phyloP scores from a whole-genome alignment of 352 stramenopile genomes.

The Phytophthora meadii region DNA sequence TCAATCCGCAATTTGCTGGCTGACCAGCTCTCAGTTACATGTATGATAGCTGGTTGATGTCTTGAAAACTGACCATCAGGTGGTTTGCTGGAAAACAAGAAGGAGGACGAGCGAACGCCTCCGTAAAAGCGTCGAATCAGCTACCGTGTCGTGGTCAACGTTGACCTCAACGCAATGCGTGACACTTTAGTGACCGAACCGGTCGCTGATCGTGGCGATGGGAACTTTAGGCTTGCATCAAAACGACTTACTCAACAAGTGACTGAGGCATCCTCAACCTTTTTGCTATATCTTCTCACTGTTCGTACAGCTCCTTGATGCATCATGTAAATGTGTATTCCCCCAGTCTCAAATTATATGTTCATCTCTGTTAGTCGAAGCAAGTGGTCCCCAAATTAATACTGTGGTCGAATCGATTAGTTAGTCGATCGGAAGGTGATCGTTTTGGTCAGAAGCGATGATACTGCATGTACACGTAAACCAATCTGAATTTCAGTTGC shows the following conservation, averaged over 20 bases:
- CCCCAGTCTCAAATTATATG: too few relatives aligned
- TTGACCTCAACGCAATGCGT: not conserved
- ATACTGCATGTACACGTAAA: too few relatives aligned
- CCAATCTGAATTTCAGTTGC: too few relatives aligned
- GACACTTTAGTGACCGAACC: not conserved
- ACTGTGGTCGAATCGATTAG: too few relatives aligned
- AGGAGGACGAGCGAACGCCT: constrained; percentile 4
- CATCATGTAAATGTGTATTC: too few relatives aligned
- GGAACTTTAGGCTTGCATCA: not conserved
- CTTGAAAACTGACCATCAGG: constrained; percentile 6
- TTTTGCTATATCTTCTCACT: constrained; percentile 3
- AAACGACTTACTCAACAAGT: too few relatives aligned
- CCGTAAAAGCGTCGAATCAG: constrained; percentile 17
- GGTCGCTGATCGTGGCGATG: not conserved
- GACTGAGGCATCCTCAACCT: not conserved
- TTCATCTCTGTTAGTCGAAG: too few relatives aligned
- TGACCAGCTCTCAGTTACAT: too few relatives aligned
- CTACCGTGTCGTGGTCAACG: not conserved
- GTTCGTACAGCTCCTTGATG: not conserved
- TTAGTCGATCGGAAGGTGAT: too few relatives aligned
- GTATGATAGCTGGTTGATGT: not conserved
- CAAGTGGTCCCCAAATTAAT: too few relatives aligned
- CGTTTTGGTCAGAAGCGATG: too few relatives aligned
- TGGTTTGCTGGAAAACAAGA: constrained; percentile 29
- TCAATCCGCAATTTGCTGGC: too few relatives aligned